phyloP scores from a whole-genome alignment of 345 rosid species.

The Rubroshorea leprosula region DNA sequence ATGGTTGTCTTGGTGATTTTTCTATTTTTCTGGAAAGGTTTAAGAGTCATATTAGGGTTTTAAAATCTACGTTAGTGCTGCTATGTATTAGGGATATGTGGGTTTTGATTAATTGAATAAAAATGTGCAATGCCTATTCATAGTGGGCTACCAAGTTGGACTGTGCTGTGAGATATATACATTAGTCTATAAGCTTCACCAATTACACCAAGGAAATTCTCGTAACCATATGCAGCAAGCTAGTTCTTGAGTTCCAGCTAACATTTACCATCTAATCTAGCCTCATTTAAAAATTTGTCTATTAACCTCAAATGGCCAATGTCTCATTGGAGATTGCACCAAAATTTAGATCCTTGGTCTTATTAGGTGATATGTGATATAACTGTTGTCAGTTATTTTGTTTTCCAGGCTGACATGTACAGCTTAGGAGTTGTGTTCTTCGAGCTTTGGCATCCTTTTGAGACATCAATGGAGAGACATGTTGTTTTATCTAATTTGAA shows the following conservation, averaged over 20 bases:
- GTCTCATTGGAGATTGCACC: too few species aligned
- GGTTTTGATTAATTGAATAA: too few species aligned
- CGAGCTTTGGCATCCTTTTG: conserved; percentile 94
- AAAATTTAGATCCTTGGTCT: conserved; percentile 3
- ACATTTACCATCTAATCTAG: not conserved
- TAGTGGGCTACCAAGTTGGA: too few species aligned
- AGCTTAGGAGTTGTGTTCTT: conserved; percentile 92
- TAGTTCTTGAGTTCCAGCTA: not conserved
- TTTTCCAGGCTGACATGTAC: conserved; percentile 90
- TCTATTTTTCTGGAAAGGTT: too few species aligned
- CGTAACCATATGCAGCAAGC: not conserved
- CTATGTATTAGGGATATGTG: too few species aligned
- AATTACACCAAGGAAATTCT: not conserved
- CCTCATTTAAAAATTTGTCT: not conserved
- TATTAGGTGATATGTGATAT: not conserved
- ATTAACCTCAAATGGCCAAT: too few species aligned
- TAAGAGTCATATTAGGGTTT: too few species aligned
- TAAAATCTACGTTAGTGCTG: too few species aligned
- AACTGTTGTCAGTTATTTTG: conserved; percentile 18
- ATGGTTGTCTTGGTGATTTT: too few species aligned
- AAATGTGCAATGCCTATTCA: too few species aligned
- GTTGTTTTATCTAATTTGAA: conserved; percentile 70
- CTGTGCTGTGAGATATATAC: too few species aligned
- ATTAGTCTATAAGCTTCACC: not conserved
- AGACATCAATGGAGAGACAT: conserved; percentile 91